These are phyloP conservation scores for Benincasa hispida DNA, from an alignment of 306 rosid species.

Conservation along the genomic window DNA sequence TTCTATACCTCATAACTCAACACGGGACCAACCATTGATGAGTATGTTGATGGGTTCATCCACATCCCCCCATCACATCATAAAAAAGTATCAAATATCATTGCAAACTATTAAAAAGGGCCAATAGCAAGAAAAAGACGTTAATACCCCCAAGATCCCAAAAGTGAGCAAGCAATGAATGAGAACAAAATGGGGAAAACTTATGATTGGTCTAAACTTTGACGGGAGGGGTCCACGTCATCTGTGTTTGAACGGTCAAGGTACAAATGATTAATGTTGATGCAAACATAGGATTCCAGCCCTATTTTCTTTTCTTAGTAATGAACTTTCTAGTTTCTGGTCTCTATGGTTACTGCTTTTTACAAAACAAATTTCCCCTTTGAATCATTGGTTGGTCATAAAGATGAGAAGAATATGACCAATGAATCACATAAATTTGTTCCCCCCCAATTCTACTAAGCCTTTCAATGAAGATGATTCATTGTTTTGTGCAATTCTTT, in stretches of 20 bases:
- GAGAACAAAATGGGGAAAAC: not conserved
- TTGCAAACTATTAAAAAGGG: not conserved
- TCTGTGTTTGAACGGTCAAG: conserved; percentile 75
- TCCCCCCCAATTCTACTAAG: not conserved
- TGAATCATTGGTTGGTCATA: not conserved
- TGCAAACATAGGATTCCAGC: conserved; percentile 53
- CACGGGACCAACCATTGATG: too few relatives aligned
- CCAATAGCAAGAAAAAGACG: not conserved
- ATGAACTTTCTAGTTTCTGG: not conserved
- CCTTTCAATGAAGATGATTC: not conserved
- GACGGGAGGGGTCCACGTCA: not conserved
- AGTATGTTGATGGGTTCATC: not conserved
- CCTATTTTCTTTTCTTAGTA: not conserved
- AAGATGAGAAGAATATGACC: not conserved
- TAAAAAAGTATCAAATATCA: not conserved
- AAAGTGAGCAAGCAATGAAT: not conserved
- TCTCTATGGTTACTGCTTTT: not conserved
- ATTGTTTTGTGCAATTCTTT: not conserved
- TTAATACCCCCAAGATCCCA: not conserved
- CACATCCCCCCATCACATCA: not conserved
- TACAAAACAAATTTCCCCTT: not conserved
- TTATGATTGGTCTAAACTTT: conserved; percentile 8
- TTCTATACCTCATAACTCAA: too few relatives aligned
- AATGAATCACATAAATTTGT: not conserved
- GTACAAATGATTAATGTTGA: conserved; percentile 49